A percentile compares a stretch with the other conserved stretches of the same genome.
Evolutionary conservation across 768 basidiomycete genomes (phyloP).

Genomic region (Baorangia bicolor): DNA sequence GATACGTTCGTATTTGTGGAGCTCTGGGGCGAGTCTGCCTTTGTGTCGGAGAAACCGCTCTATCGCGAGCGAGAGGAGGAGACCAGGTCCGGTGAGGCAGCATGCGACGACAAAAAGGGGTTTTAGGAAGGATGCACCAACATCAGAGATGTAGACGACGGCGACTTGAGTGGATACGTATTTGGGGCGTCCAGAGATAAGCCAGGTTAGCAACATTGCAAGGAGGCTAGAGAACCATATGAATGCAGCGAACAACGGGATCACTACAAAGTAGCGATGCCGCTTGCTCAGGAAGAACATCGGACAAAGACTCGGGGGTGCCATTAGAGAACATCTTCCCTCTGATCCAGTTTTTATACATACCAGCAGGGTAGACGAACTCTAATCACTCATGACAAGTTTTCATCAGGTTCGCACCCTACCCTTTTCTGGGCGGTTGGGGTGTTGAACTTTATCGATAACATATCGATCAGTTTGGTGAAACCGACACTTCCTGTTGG

Average conservation of each 20-base stretch:
- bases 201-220: slow-evolving; percentile 72
- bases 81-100: slow-evolving; percentile 58
- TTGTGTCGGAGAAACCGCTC: slow-evolving; percentile 67
- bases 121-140: slow-evolving; percentile 72
- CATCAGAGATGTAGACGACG: slow-evolving; percentile 76
- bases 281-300: slow-evolving; percentile 17
- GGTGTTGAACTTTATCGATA: not conserved
- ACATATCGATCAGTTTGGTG: not conserved
- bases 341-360: slow-evolving; percentile 6
- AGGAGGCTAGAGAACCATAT: slow-evolving; percentile 74
- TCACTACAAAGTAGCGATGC: slow-evolving; percentile 64
- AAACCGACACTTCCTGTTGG: too few relatives aligned
- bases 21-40: slow-evolving; percentile 62
- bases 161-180: slow-evolving; percentile 50
- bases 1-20: slow-evolving; percentile 55
- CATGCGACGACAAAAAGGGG: slow-evolving; percentile 72
- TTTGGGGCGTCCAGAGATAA: slow-evolving; percentile 54
- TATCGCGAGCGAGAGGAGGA: slow-evolving; percentile 57
- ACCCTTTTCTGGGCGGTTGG: not conserved
- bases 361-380: not conserved
- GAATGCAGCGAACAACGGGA: slow-evolving; percentile 57
- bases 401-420: not conserved
- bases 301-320: not conserved
- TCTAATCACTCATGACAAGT: too few relatives aligned
- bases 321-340: not conserved